These are phyloP conservation scores for Mycena chlorophos DNA, from an alignment of 768 basidiomycete genomes.

Conservation along the genomic window DNA sequence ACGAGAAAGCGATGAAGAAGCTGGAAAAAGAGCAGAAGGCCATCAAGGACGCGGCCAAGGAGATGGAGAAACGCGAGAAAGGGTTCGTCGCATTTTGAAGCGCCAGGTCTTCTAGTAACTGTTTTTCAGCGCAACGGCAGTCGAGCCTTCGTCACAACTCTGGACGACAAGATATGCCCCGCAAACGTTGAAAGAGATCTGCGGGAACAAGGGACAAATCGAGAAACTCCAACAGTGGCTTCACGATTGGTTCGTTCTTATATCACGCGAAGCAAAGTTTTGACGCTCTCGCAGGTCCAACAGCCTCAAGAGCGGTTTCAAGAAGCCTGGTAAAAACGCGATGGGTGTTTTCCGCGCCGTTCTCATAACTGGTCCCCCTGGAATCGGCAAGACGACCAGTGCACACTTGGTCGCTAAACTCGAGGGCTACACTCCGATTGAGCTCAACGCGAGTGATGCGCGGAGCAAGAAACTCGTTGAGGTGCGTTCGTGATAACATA, in stretches of 20 bases:
- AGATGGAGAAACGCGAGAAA: slow-evolving; percentile 75
- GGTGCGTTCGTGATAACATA: slow-evolving; percentile 50
- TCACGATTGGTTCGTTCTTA: slow-evolving; percentile 72
- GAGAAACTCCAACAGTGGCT: slow-evolving; percentile 91
- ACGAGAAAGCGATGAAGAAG: slow-evolving; percentile 82
- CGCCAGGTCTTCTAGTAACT: background rate
- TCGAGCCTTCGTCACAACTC: slow-evolving; percentile 62
- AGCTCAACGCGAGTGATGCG: slow-evolving; percentile 94
- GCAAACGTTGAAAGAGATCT: slow-evolving; percentile 81
- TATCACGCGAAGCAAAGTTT: background rate
- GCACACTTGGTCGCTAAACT: slow-evolving; percentile 90
- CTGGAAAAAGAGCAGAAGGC: slow-evolving; percentile 77
- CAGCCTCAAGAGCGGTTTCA: slow-evolving; percentile 76
- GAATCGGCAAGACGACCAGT: slow-evolving; percentile 96
- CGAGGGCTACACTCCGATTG: slow-evolving; percentile 91
- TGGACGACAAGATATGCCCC: slow-evolving; percentile 98
- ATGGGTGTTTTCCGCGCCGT: slow-evolving; percentile 87
- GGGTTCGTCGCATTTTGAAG: slow-evolving; percentile 20
- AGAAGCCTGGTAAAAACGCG: slow-evolving; percentile 90
- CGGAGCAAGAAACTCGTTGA: slow-evolving; percentile 97
- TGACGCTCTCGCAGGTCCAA: slow-evolving; percentile 54
- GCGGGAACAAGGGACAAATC: slow-evolving; percentile 90
- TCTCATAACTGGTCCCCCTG: slow-evolving; percentile 90
- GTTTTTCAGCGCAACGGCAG: slow-evolving; percentile 27
- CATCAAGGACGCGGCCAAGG: slow-evolving; percentile 69